Evolutionary conservation across 179 eudicot genomes (phyloP).

Genomic region (Silene vulgaris): DNA sequence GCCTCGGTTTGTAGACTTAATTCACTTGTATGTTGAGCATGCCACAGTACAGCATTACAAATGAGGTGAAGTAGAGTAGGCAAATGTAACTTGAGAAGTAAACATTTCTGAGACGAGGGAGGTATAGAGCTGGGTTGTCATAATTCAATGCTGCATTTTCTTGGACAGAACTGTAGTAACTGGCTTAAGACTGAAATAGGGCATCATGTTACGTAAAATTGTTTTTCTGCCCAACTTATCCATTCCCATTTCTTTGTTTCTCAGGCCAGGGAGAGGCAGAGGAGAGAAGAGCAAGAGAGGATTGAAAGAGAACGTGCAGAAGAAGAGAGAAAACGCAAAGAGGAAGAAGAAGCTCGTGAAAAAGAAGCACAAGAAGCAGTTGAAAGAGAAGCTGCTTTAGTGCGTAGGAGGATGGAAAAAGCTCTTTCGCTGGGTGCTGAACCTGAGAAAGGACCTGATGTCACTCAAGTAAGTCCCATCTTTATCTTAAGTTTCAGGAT

Average conservation of each 20-base stretch:
- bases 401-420: slow-evolving; percentile 71
- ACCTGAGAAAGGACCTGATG: slow-evolving; percentile 92
- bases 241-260: neutral
- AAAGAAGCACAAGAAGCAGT: slow-evolving; percentile 85
- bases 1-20: neutral
- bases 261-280: slow-evolving; percentile 90
- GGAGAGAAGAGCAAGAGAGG: slow-evolving; percentile 83
- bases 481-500: slow-evolving; percentile 13
- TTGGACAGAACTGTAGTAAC: neutral
- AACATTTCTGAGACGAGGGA: neutral
- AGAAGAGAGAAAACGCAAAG: slow-evolving; percentile 75
- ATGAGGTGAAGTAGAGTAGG: neutral
- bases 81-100: neutral
- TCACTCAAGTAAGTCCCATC: slow-evolving; percentile 64
- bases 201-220: neutral
- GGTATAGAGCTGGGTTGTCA: slow-evolving; percentile 2
- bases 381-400: slow-evolving; percentile 87
- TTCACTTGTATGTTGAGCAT: neutral
- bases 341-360: slow-evolving; percentile 92
- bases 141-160: neutral
- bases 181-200: neutral
- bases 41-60: neutral
- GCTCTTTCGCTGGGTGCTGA: slow-evolving; percentile 73
- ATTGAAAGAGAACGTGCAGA: slow-evolving; percentile 89
- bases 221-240: slow-evolving; percentile 4